Conservation (phyloP, 768 basidiomycete genomes). For the Pleurotus eryngii region DNA sequence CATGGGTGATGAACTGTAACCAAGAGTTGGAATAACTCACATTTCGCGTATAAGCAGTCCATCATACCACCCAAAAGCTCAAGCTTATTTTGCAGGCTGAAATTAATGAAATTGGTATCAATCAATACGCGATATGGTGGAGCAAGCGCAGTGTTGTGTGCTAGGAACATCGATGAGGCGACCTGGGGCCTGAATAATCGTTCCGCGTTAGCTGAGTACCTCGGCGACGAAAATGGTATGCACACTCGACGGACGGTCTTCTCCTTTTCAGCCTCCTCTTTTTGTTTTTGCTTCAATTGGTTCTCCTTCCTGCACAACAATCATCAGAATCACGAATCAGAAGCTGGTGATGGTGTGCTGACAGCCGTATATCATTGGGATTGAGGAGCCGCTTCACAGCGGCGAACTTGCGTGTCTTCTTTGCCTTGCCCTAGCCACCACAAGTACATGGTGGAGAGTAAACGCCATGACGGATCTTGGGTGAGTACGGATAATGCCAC, state of each 20-base stretch:
- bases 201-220: constrained; percentile 6
- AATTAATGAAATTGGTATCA: constrained; percentile 99
- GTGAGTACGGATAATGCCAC: neutral
- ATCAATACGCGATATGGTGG: constrained; percentile 97
- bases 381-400: constrained; percentile 91
- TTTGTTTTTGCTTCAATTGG: constrained; percentile 84
- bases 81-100: constrained; percentile 95
- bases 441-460: neutral
- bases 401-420: constrained; percentile 94
- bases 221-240: constrained; percentile 26
- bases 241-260: constrained; percentile 79
- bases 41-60: constrained; percentile 98
- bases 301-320: constrained; percentile 76
- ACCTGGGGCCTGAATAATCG: constrained; percentile 60
- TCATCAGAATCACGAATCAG: constrained; percentile 9
- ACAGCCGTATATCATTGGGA: constrained; percentile 92
- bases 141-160: constrained; percentile 92
- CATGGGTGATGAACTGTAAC: too few species aligned
- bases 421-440: constrained; percentile 70
- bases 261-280: constrained; percentile 75
- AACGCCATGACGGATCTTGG: neutral
- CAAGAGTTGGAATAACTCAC: constrained; percentile 34
- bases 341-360: constrained; percentile 21
- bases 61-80: constrained; percentile 98
- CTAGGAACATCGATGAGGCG: constrained; percentile 90